Evolutionary conservation across 2,329 filamentous ascomycete species (phyloP), one percentile per base, ranked within the genome.

Genomic region (Penicillium palitans): DNA sequence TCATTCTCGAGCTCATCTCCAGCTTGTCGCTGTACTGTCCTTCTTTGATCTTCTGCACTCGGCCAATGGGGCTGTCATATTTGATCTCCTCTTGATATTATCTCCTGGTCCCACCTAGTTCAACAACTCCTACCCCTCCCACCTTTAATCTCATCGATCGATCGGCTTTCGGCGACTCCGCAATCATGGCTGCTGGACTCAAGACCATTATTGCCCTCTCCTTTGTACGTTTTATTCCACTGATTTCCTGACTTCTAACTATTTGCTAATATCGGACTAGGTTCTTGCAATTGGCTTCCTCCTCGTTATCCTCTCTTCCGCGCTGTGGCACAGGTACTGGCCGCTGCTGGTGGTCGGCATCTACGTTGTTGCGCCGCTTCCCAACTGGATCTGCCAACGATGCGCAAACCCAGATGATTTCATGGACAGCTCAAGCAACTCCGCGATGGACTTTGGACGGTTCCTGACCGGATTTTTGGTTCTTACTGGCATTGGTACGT

Each of bases 201-300:
- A 98, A 97, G 81, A 99, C 95, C 68, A 99, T 99, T 79, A 99
- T 99, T 78, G 91, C 91, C 65, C 90, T 99, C 69, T 98, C 95
- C 74, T 99, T 99, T 80, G 95, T 90, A 85, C 56, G 86, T 68
- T 21, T 9, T 39, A 33, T 56, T 48, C 33, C n/a, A 9, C 55
- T 44, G 4, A 17, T 17, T 19, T 10, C 3, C 9, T 46, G 2
- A 10, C 13, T 64, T 33, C 52, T 53, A 7, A 21, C 52, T 2
- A 35, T 9, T 37, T 44, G 24, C 47, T 56, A 41, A 65, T 19
- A 40, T 42, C 5, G 15, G 1, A 52, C 45, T 63, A 90, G 88
- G 83, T 99, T 75, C 91, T 99, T 66, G 95, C 95, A 69, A 95
- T 99, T 71, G 95, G 95, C 70, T 99, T 99, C 81, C 90, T 99